Conservation (phyloP, 2,329 filamentous ascomycete genomes). For the Didymellaceae sp. region DNA sequence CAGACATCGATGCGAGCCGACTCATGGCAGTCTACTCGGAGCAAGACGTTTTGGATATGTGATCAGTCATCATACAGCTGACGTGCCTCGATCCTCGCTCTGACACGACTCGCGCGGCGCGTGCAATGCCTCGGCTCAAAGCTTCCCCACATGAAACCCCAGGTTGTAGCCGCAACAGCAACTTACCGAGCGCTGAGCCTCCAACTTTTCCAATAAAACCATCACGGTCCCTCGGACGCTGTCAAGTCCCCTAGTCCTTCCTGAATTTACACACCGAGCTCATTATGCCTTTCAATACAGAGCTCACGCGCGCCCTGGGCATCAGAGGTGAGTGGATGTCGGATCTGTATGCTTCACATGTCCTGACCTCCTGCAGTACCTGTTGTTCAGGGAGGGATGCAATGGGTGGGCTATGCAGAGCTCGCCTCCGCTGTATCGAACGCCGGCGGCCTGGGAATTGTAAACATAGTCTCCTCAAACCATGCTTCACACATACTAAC, state of each 20-base stretch:
- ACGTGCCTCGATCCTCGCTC: slow-evolving; percentile 18
- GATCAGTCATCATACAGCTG: slow-evolving; percentile 8
- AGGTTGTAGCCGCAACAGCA: slow-evolving; percentile 22
- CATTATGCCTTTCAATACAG: slow-evolving; percentile 69
- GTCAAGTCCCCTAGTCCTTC: background rate
- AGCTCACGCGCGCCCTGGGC: slow-evolving; percentile 66
- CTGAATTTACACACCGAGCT: background rate
- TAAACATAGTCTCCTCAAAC: slow-evolving; percentile 26
- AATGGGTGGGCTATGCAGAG: slow-evolving; percentile 83
- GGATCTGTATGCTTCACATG: background rate
- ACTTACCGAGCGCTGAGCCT: slow-evolving; percentile 18
- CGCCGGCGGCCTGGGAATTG: slow-evolving; percentile 78
- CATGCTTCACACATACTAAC: slow-evolving; percentile 20
- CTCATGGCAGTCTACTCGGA: too few species aligned
- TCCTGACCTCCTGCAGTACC: slow-evolving; percentile 67
- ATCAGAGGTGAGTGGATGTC: slow-evolving; percentile 52
- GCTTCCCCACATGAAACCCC: slow-evolving; percentile 33
- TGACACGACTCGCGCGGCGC: slow-evolving; percentile 22
- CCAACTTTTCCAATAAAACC: slow-evolving; percentile 11
- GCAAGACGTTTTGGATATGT: too few species aligned
- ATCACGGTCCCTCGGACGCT: background rate
- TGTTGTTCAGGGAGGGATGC: slow-evolving; percentile 86
- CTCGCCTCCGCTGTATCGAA: slow-evolving; percentile 71
- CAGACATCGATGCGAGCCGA: too few species aligned
- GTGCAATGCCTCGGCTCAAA: slow-evolving; percentile 33